These are phyloP conservation scores for Spiromastix sp. DNA, from an alignment of 2,329 filamentous ascomycete genomes.

Conservation along the genomic window DNA sequence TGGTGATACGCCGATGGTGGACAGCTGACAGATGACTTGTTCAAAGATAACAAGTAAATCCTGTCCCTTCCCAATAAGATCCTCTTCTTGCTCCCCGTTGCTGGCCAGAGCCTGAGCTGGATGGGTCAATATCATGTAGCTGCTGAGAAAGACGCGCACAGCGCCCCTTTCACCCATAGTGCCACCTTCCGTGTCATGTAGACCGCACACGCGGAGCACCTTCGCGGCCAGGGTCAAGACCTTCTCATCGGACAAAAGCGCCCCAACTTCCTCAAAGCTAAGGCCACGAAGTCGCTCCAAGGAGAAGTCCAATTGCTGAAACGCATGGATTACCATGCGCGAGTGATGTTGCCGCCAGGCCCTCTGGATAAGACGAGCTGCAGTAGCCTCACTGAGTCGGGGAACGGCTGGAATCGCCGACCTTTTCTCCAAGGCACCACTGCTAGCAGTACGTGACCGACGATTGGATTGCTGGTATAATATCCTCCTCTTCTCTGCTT, in stretches of 20 bases:
- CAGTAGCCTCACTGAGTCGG: constrained; percentile 40
- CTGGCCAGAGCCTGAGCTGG: constrained; percentile 50
- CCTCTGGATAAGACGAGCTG: constrained; percentile 47
- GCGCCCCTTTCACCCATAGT: constrained; percentile 39
- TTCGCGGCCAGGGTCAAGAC: constrained; percentile 44
- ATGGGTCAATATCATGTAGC: constrained; percentile 53
- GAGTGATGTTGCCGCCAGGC: constrained; percentile 45
- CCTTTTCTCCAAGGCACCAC: constrained; percentile 36
- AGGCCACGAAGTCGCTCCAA: constrained; percentile 42
- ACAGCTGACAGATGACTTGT: constrained; percentile 39
- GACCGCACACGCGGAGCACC: constrained; percentile 46
- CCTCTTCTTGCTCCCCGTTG: constrained; percentile 52
- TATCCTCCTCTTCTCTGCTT: constrained; percentile 48
- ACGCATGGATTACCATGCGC: constrained; percentile 40
- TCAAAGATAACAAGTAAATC: constrained; percentile 49
- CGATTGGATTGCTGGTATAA: constrained; percentile 38
- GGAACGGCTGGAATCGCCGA: constrained; percentile 23
- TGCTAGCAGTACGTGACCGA: constrained; percentile 42
- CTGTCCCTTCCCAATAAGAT: constrained; percentile 50
- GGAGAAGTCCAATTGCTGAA: constrained; percentile 42
- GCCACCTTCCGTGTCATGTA: constrained; percentile 42
- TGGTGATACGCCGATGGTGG: constrained; percentile 29
- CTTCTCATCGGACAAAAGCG: constrained; percentile 42
- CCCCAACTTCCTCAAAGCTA: constrained; percentile 50
- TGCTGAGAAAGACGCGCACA: constrained; percentile 53